phyloP scores from a whole-genome alignment of 495 filamentous ascomycete genomes.

The Barbatosphaeria neglecta region DNA sequence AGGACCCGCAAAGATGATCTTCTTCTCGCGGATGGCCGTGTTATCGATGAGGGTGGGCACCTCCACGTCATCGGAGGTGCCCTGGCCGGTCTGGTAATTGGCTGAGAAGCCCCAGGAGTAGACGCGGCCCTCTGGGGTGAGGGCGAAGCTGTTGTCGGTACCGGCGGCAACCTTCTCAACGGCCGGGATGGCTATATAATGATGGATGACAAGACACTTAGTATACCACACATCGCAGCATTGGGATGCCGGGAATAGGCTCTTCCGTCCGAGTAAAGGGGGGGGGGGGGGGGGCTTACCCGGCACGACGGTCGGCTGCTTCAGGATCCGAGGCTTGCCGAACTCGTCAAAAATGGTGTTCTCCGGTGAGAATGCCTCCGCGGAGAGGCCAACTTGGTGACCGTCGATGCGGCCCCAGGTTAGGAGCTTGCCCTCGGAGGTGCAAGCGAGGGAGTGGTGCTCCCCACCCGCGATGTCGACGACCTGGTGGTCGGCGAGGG shows the following conservation, averaged over 20 bases:
- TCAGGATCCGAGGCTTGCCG: conserved; percentile 44
- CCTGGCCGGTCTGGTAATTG: conserved; percentile 57
- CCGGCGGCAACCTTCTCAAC: conserved; percentile 34
- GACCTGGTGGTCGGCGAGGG: conserved; percentile 43
- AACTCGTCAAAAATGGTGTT: conserved; percentile 47
- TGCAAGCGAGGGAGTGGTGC: conserved; percentile 57
- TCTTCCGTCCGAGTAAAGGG: too few relatives aligned
- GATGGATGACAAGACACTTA: not conserved
- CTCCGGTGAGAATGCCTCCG: conserved; percentile 36
- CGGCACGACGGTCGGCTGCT: conserved; percentile 31
- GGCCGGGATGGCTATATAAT: conserved; percentile 7
- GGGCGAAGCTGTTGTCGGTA: conserved; percentile 48
- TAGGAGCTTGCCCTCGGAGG: conserved; percentile 48
- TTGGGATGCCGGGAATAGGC: too few relatives aligned
- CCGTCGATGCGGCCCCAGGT: conserved; percentile 61
- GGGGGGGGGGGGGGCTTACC: conserved; percentile 1
- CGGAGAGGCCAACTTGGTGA: conserved; percentile 46
- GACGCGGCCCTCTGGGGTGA: conserved; percentile 47
- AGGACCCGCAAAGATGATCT: conserved; percentile 45
- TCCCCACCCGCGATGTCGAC: conserved; percentile 50
- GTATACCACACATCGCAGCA: too few relatives aligned
- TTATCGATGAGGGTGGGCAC: conserved; percentile 51
- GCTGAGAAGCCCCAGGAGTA: conserved; percentile 61
- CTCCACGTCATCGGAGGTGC: conserved; percentile 45
- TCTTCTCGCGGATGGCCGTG: conserved; percentile 44